Evolutionary conservation across 768 basidiomycete species (phyloP).

Genomic region (Naganishia onofrii): DNA sequence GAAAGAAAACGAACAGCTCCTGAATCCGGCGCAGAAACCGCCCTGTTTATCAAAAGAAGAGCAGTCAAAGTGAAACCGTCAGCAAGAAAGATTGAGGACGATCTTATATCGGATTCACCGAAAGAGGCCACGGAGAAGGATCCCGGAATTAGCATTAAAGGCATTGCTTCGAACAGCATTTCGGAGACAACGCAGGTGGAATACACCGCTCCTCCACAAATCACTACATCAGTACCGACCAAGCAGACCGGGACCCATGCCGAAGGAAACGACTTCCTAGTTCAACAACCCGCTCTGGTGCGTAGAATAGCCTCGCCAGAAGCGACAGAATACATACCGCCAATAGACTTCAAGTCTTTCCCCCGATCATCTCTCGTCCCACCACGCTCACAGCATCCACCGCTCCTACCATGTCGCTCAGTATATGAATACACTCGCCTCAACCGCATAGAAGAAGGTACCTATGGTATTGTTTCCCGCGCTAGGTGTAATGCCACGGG

Average conservation of each 20-base stretch:
- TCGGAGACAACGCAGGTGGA: background rate
- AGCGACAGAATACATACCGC: background rate
- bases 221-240: too few relatives aligned
- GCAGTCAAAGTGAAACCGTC: conserved; percentile 28
- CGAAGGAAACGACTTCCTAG: background rate
- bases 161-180: background rate
- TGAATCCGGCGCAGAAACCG: conserved; percentile 10
- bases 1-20: conserved; percentile 10
- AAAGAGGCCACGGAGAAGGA: background rate
- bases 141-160: conserved; percentile 10
- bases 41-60: conserved; percentile 25
- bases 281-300: background rate
- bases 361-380: conserved; percentile 55
- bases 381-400: conserved; percentile 70
- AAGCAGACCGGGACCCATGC: background rate
- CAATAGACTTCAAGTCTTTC: conserved; percentile 7
- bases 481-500: conserved; percentile 91
- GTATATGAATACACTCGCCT: conserved; percentile 90
- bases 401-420: conserved; percentile 79
- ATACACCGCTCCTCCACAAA: conserved; percentile 1
- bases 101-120: background rate
- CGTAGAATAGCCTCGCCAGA: background rate
- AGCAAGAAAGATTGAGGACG: conserved; percentile 6
- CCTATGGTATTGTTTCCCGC: conserved; percentile 95
- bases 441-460: conserved; percentile 98